Conservation (phyloP, 768 basidiomycete species). For the Mycena sanguinolenta region DNA sequence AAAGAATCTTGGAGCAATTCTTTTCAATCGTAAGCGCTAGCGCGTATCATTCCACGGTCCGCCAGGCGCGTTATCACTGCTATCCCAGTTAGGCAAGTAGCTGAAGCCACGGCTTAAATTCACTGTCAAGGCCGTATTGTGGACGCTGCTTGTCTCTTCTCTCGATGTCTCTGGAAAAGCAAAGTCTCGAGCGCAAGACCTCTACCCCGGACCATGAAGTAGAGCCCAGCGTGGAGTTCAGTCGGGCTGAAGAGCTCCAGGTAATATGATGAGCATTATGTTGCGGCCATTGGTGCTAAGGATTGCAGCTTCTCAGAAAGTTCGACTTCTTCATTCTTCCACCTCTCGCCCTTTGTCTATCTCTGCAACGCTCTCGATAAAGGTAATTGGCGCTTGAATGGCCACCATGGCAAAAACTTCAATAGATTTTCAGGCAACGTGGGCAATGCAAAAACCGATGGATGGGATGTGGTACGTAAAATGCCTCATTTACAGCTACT, state of each 20-base stretch:
- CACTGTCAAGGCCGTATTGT: background rate
- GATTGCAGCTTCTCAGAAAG: slow-evolving; percentile 49
- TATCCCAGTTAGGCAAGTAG: slow-evolving; percentile 18
- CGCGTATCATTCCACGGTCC: slow-evolving; percentile 23
- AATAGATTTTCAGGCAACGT: slow-evolving; percentile 51
- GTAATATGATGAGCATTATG: background rate
- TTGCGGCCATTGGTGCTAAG: slow-evolving; percentile 15
- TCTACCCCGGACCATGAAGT: slow-evolving; percentile 20
- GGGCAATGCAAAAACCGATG: slow-evolving; percentile 66
- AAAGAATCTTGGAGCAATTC: background rate
- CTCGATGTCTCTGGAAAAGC: slow-evolving; percentile 30
- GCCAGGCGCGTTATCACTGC: slow-evolving; percentile 26
- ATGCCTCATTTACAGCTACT: background rate
- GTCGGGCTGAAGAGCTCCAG: slow-evolving; percentile 35
- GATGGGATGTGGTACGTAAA: slow-evolving; percentile 58
- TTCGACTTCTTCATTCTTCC: slow-evolving; percentile 59
- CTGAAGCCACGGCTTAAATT: background rate
- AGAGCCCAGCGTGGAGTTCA: slow-evolving; percentile 22
- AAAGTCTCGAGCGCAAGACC: slow-evolving; percentile 32
- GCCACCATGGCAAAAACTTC: background rate
- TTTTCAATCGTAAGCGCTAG: background rate
- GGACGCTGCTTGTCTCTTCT: slow-evolving; percentile 2
- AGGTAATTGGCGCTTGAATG: slow-evolving; percentile 9
- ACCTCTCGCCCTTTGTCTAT: slow-evolving; percentile 60
- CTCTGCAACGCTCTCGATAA: slow-evolving; percentile 64